Evolutionary conservation across 2,329 filamentous ascomycete genomes (phyloP).

Genomic region (Thelonectria blattea): DNA sequence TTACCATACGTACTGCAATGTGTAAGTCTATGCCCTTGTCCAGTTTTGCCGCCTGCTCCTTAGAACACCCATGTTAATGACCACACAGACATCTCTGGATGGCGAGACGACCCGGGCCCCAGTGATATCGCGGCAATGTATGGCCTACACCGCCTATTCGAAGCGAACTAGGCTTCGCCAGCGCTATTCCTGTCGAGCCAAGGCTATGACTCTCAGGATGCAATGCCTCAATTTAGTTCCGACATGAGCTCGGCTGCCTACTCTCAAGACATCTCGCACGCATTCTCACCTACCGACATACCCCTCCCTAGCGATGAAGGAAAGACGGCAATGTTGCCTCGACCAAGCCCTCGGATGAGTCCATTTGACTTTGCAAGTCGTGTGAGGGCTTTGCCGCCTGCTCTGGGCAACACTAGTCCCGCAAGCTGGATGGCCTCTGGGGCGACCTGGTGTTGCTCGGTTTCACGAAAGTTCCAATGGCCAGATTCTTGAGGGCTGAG

Average conservation of each 20-base stretch:
- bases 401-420: background rate
- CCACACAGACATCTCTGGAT: conserved; percentile 37
- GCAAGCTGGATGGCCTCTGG: background rate
- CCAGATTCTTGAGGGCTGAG: background rate
- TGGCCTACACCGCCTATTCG: conserved; percentile 5
- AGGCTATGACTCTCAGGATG: background rate
- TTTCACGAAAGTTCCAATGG: background rate
- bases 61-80: background rate
- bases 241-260: background rate
- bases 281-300: background rate
- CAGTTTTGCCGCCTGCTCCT: background rate
- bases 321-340: background rate
- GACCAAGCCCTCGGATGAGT: background rate
- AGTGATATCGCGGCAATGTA: conserved; percentile 24
- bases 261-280: background rate
- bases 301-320: background rate
- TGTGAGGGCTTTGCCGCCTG: background rate
- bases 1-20: conserved; percentile 74
- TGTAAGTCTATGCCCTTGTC: conserved; percentile 64
- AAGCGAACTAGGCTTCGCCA: conserved; percentile 1
- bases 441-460: conserved; percentile 1
- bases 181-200: background rate
- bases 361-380: background rate
- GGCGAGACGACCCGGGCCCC: conserved; percentile 33
- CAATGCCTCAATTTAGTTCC: background rate